These are phyloP conservation scores for Heterotrichella gracilis DNA, from an alignment of 352 stramenopile species.

Conservation along the genomic window DNA sequence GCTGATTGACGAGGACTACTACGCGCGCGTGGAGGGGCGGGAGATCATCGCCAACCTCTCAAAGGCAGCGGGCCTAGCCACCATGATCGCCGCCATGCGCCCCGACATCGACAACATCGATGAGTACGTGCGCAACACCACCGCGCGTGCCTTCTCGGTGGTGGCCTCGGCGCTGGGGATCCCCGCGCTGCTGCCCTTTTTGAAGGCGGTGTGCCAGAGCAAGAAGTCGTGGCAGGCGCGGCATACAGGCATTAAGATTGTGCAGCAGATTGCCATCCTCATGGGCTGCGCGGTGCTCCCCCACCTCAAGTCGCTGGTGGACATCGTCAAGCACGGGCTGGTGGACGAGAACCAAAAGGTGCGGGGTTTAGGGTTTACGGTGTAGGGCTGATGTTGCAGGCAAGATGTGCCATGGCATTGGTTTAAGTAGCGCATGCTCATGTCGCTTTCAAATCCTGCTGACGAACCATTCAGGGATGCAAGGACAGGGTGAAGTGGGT, in stretches of 20 bases:
- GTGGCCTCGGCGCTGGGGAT: constrained; percentile 91
- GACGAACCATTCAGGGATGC: background rate
- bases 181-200: constrained; percentile 71
- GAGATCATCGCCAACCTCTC: constrained; percentile 97
- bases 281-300: constrained; percentile 89
- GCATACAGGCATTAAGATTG: constrained; percentile 97
- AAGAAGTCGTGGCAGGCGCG: constrained; percentile 88
- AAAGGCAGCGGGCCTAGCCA: constrained; percentile 82
- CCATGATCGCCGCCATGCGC: constrained; percentile 97
- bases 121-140: constrained; percentile 94
- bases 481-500: too few relatives aligned
- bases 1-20: constrained; percentile 98
- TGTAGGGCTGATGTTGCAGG: too few relatives aligned
- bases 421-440: background rate
- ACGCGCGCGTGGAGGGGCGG: constrained; percentile 78
- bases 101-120: constrained; percentile 93
- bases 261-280: constrained; percentile 78
- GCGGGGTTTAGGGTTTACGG: too few relatives aligned
- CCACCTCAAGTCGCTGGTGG: constrained; percentile 77
- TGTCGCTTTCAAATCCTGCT: background rate
- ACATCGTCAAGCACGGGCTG: constrained; percentile 84
- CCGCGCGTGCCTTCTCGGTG: constrained; percentile 77
- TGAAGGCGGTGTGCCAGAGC: constrained; percentile 89
- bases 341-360: constrained; percentile 88
- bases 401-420: background rate